phyloP scores from a whole-genome alignment of 2,329 filamentous ascomycete genomes.

The Apiospora saccharicola region DNA sequence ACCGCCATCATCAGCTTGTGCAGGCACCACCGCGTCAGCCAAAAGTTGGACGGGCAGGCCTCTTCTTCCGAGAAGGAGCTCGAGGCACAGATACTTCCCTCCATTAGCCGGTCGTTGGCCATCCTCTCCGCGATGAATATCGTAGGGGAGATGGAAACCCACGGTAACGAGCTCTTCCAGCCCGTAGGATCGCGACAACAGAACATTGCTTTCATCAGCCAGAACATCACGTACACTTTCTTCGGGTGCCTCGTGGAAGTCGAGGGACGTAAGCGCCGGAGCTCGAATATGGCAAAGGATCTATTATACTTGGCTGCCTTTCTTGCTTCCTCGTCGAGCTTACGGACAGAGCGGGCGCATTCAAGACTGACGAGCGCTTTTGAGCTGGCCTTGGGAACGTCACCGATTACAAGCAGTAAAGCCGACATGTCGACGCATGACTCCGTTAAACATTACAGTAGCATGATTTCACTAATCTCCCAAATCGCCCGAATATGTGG shows the following conservation, averaged over 20 bases:
- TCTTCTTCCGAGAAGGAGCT: constrained; percentile 31
- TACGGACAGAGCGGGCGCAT: not conserved
- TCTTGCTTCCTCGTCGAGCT: constrained; percentile 24
- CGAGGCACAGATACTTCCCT: constrained; percentile 41
- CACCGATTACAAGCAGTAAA: not conserved
- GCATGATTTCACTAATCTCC: constrained; percentile 39
- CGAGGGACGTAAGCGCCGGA: constrained; percentile 23
- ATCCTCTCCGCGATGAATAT: constrained; percentile 46
- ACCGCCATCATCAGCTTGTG: constrained; percentile 45
- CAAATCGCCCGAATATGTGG: constrained; percentile 40
- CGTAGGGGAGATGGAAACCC: constrained; percentile 33
- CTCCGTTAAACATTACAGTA: constrained; percentile 34
- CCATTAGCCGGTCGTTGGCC: constrained; percentile 50
- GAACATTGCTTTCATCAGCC: constrained; percentile 34
- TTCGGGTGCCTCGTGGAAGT: constrained; percentile 23
- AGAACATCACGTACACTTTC: constrained; percentile 31
- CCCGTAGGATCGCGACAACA: not conserved
- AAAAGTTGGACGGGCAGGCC: constrained; percentile 27
- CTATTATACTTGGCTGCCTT: constrained; percentile 26
- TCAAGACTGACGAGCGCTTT: not conserved
- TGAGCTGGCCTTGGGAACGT: not conserved
- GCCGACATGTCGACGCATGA: not conserved
- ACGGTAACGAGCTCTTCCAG: constrained; percentile 25
- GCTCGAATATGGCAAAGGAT: constrained; percentile 14
- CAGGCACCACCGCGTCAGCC: constrained; percentile 30